Percentiles rank a stretch among this genome's conserved stretches.
phyloP scores from a whole-genome alignment of 2,329 filamentous ascomycete species.

The Ascochyta rabiei region DNA sequence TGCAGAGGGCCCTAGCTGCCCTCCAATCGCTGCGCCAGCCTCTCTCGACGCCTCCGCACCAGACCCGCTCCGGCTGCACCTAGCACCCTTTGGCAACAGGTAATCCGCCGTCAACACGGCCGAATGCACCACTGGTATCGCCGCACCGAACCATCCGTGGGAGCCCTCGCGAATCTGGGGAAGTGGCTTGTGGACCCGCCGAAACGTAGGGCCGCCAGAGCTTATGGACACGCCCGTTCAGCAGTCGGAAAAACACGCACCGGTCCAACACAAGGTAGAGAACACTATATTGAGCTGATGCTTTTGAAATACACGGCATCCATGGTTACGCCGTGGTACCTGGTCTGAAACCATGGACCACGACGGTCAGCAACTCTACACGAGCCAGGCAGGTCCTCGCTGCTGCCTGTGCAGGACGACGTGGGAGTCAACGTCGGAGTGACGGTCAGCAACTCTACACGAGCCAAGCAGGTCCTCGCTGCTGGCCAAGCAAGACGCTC shows the following conservation, averaged over 20 bases:
- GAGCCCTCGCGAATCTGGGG: slow-evolving; percentile 12
- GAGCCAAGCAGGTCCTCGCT: slow-evolving; percentile 3
- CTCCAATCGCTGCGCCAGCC: slow-evolving; percentile 7
- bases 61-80: slow-evolving; percentile 9
- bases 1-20: slow-evolving; percentile 10
- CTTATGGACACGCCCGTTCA: neutral
- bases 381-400: no score
- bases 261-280: no score
- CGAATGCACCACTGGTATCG: slow-evolving; percentile 10
- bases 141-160: slow-evolving; percentile 12
- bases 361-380: neutral
- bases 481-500: no score
- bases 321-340: slow-evolving; percentile 4
- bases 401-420: no score
- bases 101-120: slow-evolving; percentile 4
- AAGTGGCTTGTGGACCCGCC: slow-evolving; percentile 14
- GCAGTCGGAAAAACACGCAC: neutral
- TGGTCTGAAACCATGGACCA: slow-evolving; percentile 7
- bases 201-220: neutral
- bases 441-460: neutral
- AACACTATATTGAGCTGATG: neutral
- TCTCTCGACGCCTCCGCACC: slow-evolving; percentile 2
- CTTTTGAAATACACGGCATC: neutral
- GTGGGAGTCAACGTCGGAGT: no score
- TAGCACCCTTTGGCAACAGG: neutral